Conservation (phyloP, 208 protist species). For the Crithidia expoeki region DNA sequence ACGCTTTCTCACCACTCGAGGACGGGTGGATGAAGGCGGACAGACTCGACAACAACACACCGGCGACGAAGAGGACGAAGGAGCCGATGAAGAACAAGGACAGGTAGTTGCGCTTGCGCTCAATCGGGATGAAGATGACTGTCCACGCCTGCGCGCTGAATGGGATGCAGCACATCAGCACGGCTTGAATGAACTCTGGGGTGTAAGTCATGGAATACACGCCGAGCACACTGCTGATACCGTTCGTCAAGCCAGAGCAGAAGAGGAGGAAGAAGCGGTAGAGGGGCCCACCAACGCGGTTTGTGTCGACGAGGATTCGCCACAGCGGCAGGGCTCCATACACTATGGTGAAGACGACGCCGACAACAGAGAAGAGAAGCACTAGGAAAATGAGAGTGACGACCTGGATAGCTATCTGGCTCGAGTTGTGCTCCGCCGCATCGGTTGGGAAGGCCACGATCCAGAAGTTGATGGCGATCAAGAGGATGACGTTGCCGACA, state of each 20-base stretch:
- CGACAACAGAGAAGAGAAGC: slow-evolving; percentile 47
- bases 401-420: slow-evolving; percentile 77
- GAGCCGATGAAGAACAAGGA: slow-evolving; percentile 71
- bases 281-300: slow-evolving; percentile 52
- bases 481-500: slow-evolving; percentile 76
- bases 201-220: slow-evolving; percentile 77
- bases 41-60: slow-evolving; percentile 62
- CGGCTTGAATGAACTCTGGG: slow-evolving; percentile 78
- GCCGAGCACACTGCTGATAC: slow-evolving; percentile 49
- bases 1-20: slow-evolving; percentile 20
- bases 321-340: slow-evolving; percentile 52
- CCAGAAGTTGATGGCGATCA: slow-evolving; percentile 86
- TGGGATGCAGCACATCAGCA: slow-evolving; percentile 74
- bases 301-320: slow-evolving; percentile 53
- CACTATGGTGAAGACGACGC: slow-evolving; percentile 37
- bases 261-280: slow-evolving; percentile 79
- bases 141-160: slow-evolving; percentile 84
- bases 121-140: slow-evolving; percentile 68
- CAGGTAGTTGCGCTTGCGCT: slow-evolving; percentile 75
- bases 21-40: slow-evolving; percentile 47
- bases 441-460: slow-evolving; percentile 52
- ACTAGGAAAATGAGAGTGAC: slow-evolving; percentile 60
- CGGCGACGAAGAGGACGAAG: slow-evolving; percentile 68
- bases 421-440: slow-evolving; percentile 40
- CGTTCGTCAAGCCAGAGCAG: slow-evolving; percentile 72